phyloP scores from a whole-genome alignment of 2,329 filamentous ascomycete species.

The Gliomastix tumulicola region DNA sequence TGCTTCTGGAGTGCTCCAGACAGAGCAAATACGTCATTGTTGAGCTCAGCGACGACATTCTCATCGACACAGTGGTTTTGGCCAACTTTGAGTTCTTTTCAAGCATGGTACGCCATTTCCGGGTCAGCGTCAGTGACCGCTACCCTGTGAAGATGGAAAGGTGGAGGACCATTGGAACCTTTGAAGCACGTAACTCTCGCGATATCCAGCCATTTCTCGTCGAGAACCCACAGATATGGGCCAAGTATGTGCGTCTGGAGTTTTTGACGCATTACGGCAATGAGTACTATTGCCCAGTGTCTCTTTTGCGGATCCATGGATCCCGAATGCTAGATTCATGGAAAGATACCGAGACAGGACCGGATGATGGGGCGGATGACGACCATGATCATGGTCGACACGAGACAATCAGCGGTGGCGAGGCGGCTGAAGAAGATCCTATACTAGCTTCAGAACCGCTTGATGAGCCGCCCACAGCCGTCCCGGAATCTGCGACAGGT shows the following conservation, averaged over 20 bases:
- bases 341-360: slow-evolving; percentile 76
- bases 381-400: no score
- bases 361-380: no score
- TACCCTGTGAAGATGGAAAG: slow-evolving; percentile 90
- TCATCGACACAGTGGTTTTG: slow-evolving; percentile 93
- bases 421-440: no score
- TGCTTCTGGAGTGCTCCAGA: slow-evolving; percentile 85
- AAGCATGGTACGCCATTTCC: slow-evolving; percentile 87
- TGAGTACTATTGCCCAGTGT: slow-evolving; percentile 93
- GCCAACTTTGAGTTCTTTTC: slow-evolving; percentile 99
- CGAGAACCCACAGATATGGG: slow-evolving; percentile 94
- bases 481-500: no score
- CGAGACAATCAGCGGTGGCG: no score
- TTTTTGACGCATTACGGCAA: slow-evolving; percentile 92
- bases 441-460: no score
- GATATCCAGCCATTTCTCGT: slow-evolving; percentile 92
- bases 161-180: slow-evolving; percentile 83
- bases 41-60: slow-evolving; percentile 78
- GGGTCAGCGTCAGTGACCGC: slow-evolving; percentile 86
- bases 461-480: no score
- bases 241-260: slow-evolving; percentile 85
- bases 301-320: slow-evolving; percentile 84
- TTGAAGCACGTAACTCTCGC: slow-evolving; percentile 85
- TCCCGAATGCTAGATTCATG: slow-evolving; percentile 94
- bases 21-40: slow-evolving; percentile 91